Conservation (phyloP, 306 rosid species). For the Rosa persica region DNA sequence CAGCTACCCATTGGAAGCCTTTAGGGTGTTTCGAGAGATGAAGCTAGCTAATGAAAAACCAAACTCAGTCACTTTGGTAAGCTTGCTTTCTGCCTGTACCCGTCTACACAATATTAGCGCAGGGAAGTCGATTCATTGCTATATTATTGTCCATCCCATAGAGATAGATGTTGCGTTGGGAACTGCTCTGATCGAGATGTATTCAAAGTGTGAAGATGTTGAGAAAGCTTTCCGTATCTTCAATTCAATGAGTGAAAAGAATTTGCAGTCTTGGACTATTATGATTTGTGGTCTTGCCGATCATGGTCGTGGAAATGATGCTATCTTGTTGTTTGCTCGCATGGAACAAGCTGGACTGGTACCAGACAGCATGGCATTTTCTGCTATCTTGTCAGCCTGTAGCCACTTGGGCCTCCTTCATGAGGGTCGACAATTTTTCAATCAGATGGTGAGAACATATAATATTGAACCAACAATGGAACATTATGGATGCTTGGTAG, state of each 20-base stretch:
- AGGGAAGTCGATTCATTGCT: slow-evolving; percentile 53
- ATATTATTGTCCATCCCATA: slow-evolving; percentile 28
- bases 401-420: slow-evolving; percentile 63
- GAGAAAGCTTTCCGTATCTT: slow-evolving; percentile 41
- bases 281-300: slow-evolving; percentile 67
- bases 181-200: slow-evolving; percentile 58
- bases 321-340: slow-evolving; percentile 37
- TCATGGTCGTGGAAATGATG: slow-evolving; percentile 45
- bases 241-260: slow-evolving; percentile 43
- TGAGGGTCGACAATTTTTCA: slow-evolving; percentile 51
- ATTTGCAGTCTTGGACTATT: slow-evolving; percentile 59
- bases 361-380: slow-evolving; percentile 54
- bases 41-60: slow-evolving; percentile 32
- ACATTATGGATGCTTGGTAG: slow-evolving; percentile 71
- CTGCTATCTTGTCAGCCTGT: slow-evolving; percentile 63
- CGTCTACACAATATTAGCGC: slow-evolving; percentile 27
- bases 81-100: slow-evolving; percentile 57
- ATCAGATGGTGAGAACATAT: slow-evolving; percentile 49
- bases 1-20: slow-evolving; percentile 31
- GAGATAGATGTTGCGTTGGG: slow-evolving; percentile 51
- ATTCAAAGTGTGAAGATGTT: slow-evolving; percentile 50
- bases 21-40: slow-evolving; percentile 42
- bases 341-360: slow-evolving; percentile 47
- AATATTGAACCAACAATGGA: slow-evolving; percentile 49
- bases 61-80: slow-evolving; percentile 53